Percentiles rank a stretch among this genome's conserved stretches.
Evolutionary conservation across 2,329 filamentous ascomycete genomes (phyloP).

Genomic region (Stachybotrys chlorohalonatus): DNA sequence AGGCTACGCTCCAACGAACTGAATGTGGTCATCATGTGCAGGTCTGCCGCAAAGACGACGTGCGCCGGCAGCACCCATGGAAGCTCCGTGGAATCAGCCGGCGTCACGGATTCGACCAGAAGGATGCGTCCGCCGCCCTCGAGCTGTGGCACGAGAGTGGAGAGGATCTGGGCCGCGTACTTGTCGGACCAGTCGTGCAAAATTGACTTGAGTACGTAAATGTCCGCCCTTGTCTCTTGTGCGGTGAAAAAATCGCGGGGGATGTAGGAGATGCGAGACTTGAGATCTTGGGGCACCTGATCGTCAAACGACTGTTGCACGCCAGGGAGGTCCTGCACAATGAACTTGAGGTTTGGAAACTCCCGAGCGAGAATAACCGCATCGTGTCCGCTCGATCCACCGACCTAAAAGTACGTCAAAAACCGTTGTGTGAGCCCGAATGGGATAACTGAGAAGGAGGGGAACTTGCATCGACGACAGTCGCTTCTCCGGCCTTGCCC

Average conservation of each 20-base stretch:
- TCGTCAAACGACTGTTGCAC: conserved; percentile 21
- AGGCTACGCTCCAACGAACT: conserved; percentile 20
- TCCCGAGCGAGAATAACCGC: conserved; percentile 14
- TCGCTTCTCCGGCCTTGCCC: conserved; percentile 2
- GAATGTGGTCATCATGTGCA: conserved; percentile 38
- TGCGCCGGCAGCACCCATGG: conserved; percentile 1
- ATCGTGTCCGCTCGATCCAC: conserved; percentile 30
- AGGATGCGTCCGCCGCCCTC: conserved; percentile 30
- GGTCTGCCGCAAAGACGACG: conserved; percentile 13
- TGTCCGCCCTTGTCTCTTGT: conserved; percentile 27
- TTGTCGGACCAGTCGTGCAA: conserved; percentile 46
- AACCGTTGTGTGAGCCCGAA: background rate
- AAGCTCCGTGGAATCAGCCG: conserved; percentile 12
- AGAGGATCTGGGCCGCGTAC: conserved; percentile 27
- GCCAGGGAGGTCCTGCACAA: conserved; percentile 33
- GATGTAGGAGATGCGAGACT: conserved; percentile 21
- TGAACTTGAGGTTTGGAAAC: conserved; percentile 23
- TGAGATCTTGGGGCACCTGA: conserved; percentile 12
- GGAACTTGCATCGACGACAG: conserved; percentile 6
- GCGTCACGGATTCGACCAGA: conserved; percentile 22
- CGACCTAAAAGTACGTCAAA: conserved; percentile 16
- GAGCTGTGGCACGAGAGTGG: conserved; percentile 30
- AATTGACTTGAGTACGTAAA: conserved; percentile 44
- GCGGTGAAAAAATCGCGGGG: conserved; percentile 27
- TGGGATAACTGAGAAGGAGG: background rate